phyloP scores from a whole-genome alignment of 805 yeast genomes.

The Pichia heedii region DNA sequence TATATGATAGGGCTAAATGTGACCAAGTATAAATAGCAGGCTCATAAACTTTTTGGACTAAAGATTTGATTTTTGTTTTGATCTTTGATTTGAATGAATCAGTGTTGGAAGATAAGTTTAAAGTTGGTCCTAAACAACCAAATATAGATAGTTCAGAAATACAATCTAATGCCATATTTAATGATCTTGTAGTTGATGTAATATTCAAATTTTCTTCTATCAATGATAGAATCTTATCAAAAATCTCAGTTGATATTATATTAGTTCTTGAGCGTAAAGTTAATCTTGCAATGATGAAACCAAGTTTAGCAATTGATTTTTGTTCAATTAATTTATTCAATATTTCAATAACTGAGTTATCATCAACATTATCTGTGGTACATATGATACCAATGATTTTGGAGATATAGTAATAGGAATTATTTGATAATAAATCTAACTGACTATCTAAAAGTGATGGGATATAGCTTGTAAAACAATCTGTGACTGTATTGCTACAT shows the following conservation, averaged over 20 bases:
- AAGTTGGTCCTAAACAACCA: constrained; percentile 36
- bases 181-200: constrained; percentile 12
- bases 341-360: constrained; percentile 5
- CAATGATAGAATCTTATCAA: constrained; percentile 11
- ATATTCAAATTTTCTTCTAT: constrained; percentile 18
- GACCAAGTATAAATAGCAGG: constrained; percentile 49
- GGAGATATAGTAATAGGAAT: constrained; percentile 16
- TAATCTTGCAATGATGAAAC: constrained; percentile 41
- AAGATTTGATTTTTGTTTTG: constrained; percentile 25
- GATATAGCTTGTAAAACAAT: constrained; percentile 9
- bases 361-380: constrained; percentile 29
- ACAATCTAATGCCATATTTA: constrained; percentile 28
- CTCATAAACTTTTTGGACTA: constrained; percentile 45
- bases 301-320: constrained; percentile 25
- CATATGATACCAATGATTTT: constrained; percentile 22
- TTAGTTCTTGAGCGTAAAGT: constrained; percentile 25
- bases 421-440: constrained; percentile 18
- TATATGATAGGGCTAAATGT: constrained; percentile 36
- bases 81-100: constrained; percentile 19
- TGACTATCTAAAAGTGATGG: constrained; percentile 11
- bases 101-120: constrained; percentile 14
- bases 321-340: constrained; percentile 6
- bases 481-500: constrained; percentile 12
- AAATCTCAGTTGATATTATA: constrained; percentile 10
- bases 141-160: constrained; percentile 36